Conservation (phyloP, 768 basidiomycete species). For the Tulasnella sp. region DNA sequence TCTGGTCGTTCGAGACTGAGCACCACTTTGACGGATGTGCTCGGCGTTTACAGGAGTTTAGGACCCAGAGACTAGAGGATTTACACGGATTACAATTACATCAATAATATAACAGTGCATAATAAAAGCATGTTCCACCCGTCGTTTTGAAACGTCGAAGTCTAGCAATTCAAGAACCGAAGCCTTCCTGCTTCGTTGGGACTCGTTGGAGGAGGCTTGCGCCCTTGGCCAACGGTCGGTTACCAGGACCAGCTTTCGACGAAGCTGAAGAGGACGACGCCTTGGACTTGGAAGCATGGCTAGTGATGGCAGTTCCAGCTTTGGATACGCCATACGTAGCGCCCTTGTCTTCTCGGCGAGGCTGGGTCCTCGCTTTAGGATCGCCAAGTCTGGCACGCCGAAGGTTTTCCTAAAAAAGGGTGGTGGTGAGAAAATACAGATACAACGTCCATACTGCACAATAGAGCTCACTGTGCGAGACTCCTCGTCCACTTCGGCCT, state of each 20-base stretch:
- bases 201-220: not conserved
- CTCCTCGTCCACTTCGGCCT: slow-evolving; percentile 13
- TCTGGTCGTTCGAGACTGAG: not conserved
- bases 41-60: not conserved
- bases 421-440: not conserved
- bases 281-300: not conserved
- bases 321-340: not conserved
- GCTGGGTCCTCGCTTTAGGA: not conserved
- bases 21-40: not conserved
- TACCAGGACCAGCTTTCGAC: not conserved
- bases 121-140: not conserved
- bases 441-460: too few species aligned
- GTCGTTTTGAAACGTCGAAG: not conserved
- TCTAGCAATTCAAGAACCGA: not conserved
- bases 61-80: not conserved
- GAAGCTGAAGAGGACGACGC: not conserved
- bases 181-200: not conserved
- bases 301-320: slow-evolving; percentile 16
- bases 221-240: not conserved
- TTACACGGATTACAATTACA: not conserved
- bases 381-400: slow-evolving; percentile 3
- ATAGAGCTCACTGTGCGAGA: not conserved
- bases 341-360: slow-evolving; percentile 1
- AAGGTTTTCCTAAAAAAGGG: slow-evolving; percentile 1
- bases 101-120: not conserved